These are phyloP conservation scores for Populus tremula DNA, from an alignment of 345 rosid genomes.

Conservation along the genomic window DNA sequence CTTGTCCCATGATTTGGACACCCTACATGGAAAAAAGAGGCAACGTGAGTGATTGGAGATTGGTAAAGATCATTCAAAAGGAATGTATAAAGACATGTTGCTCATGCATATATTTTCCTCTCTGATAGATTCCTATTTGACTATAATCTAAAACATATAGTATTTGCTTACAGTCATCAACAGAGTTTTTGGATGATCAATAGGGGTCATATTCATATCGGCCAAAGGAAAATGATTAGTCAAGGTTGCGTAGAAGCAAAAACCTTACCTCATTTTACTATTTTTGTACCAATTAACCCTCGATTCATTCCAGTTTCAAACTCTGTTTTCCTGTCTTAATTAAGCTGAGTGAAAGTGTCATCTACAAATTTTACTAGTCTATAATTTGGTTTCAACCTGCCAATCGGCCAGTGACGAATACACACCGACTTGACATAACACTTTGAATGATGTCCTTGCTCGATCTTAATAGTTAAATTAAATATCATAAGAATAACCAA, in stretches of 20 bases:
- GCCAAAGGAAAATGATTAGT: background rate
- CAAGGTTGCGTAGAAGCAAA: slow-evolving; percentile 1
- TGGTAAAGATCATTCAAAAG: background rate
- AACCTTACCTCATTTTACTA: background rate
- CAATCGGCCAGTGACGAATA: background rate
- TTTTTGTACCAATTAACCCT: background rate
- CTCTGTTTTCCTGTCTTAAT: background rate
- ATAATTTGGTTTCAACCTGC: background rate
- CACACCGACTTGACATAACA: no score
- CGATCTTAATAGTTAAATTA: background rate
- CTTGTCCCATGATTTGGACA: background rate
- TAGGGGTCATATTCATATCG: background rate
- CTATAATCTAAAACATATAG: background rate
- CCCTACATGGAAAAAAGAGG: background rate
- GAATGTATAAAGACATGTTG: background rate
- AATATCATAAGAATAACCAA: no score
- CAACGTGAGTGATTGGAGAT: background rate
- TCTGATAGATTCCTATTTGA: background rate
- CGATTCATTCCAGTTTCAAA: background rate
- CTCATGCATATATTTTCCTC: slow-evolving; percentile 18
- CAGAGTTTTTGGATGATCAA: no score
- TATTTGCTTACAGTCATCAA: background rate
- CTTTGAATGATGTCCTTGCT: background rate
- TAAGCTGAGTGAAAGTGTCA: background rate
- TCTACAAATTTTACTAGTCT: background rate